Evolutionary conservation across 2,329 filamentous ascomycete genomes (phyloP).

Genomic region (Fusarium sororula): DNA sequence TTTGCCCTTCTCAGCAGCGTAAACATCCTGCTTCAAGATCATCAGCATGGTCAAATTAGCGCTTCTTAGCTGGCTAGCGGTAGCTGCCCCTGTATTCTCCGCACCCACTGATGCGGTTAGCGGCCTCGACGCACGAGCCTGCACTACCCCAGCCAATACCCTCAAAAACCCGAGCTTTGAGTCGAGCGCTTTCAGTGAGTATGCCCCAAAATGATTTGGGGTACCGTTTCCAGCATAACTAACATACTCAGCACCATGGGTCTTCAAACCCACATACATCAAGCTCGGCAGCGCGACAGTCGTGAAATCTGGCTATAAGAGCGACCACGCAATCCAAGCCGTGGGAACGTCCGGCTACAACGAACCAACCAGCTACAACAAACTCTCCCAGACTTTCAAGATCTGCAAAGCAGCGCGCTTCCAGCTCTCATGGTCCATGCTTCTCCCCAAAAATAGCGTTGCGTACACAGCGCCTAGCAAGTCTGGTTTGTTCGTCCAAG

Average conservation of each 20-base stretch:
- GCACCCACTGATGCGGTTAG: not conserved
- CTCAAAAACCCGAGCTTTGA: constrained; percentile 2
- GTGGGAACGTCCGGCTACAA: not conserved
- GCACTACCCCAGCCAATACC: not conserved
- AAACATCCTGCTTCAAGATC: accelerated
- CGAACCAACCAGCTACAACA: not conserved
- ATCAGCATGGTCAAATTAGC: not conserved
- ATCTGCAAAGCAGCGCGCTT: not conserved
- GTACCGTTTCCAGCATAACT: not conserved
- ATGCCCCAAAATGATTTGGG: no score
- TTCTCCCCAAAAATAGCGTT: not conserved
- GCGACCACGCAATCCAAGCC: not conserved
- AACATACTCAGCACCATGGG: not conserved
- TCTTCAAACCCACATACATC: not conserved
- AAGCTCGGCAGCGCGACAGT: not conserved
- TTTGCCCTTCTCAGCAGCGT: accelerated
- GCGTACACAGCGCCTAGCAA: not conserved
- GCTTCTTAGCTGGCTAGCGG: not conserved
- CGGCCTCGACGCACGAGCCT: not conserved
- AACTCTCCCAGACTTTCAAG: not conserved
- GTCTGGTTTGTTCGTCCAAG: not conserved
- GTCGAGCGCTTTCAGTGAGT: not conserved
- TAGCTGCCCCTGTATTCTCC: not conserved
- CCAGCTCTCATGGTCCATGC: not conserved
- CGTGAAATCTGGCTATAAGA: not conserved